Conservation (phyloP, 805 yeast species). For the Metschnikowia drakensbergensis region DNA sequence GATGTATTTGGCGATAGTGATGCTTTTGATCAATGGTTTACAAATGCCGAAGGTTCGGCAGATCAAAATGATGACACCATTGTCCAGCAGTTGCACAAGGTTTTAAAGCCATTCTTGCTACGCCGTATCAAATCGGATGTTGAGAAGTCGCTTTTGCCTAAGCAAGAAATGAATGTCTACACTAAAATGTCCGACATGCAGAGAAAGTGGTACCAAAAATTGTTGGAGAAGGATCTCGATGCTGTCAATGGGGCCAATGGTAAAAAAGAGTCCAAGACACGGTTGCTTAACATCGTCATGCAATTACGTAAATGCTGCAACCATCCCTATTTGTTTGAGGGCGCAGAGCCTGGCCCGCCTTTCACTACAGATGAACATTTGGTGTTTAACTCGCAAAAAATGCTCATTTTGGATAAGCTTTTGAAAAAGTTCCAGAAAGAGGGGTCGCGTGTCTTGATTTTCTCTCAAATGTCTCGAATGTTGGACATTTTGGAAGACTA, state of each 20-base stretch:
- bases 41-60: slow-evolving; percentile 36
- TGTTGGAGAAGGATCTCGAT: slow-evolving; percentile 75
- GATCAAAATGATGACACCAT: slow-evolving; percentile 42
- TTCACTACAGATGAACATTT: slow-evolving; percentile 81
- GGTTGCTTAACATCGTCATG: slow-evolving; percentile 77
- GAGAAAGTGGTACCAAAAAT: slow-evolving; percentile 69
- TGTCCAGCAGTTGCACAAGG: slow-evolving; percentile 70
- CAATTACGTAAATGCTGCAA: slow-evolving; percentile 82
- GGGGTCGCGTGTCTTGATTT: slow-evolving; percentile 75
- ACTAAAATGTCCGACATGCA: slow-evolving; percentile 79
- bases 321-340: slow-evolving; percentile 81
- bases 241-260: slow-evolving; percentile 83
- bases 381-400: slow-evolving; percentile 66
- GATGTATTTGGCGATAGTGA: slow-evolving; percentile 73
- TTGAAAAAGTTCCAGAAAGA: slow-evolving; percentile 58
- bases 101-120: slow-evolving; percentile 67
- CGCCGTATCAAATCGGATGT: slow-evolving; percentile 79
- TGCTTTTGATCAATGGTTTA: slow-evolving; percentile 74
- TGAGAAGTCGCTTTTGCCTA: slow-evolving; percentile 73
- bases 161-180: slow-evolving; percentile 69
- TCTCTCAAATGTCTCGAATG: slow-evolving; percentile 81
- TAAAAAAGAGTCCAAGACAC: slow-evolving; percentile 68
- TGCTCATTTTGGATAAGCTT: slow-evolving; percentile 66
- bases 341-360: slow-evolving; percentile 90
- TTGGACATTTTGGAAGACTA: slow-evolving; percentile 79